Conservation (phyloP, 2,329 filamentous ascomycete genomes). For the Calonectria leucothoes region DNA sequence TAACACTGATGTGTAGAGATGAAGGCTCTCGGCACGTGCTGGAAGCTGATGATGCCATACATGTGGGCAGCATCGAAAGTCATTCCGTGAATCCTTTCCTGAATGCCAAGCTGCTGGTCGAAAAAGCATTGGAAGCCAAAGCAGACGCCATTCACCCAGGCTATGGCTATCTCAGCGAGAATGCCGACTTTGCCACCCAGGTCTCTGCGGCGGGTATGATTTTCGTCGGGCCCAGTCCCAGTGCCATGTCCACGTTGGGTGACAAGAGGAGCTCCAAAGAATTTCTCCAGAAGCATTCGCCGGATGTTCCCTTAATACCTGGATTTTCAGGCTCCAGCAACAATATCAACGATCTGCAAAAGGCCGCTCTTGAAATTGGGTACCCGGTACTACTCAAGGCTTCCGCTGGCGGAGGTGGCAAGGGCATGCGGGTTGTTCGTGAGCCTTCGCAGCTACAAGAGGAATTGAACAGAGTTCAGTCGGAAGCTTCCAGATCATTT, state of each 20-base stretch:
- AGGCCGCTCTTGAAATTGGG: conserved; percentile 32
- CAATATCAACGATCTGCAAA: conserved; percentile 18
- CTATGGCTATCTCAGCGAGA: conserved; percentile 46
- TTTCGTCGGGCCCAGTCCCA: conserved; percentile 67
- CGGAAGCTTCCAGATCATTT: conserved; percentile 50
- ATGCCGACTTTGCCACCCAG: conserved; percentile 67
- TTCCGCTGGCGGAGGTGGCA: conserved; percentile 56
- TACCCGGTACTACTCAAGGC: conserved; percentile 57
- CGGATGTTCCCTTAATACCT: conserved; percentile 30
- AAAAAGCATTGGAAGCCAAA: conserved; percentile 38
- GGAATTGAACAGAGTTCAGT: conserved; percentile 42
- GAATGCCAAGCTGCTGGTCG: conserved; percentile 19
- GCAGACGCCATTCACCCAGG: conserved; percentile 41
- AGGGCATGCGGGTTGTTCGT: conserved; percentile 48
- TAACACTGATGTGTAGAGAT: conserved; percentile 17
- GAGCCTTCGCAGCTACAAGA: conserved; percentile 31
- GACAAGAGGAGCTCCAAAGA: conserved; percentile 35
- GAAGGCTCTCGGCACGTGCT: conserved; percentile 21
- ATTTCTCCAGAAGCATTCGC: conserved; percentile 29
- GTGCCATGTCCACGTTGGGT: conserved; percentile 47
- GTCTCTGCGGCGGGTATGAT: conserved; percentile 63
- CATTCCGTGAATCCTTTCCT: conserved; percentile 24
- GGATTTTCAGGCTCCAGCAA: conserved; percentile 24
- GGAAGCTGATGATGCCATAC: conserved; percentile 32
- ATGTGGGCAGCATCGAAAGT: conserved; percentile 24